phyloP scores from a whole-genome alignment of 2,329 filamentous ascomycete species.

The Fusarium lyarnte region DNA sequence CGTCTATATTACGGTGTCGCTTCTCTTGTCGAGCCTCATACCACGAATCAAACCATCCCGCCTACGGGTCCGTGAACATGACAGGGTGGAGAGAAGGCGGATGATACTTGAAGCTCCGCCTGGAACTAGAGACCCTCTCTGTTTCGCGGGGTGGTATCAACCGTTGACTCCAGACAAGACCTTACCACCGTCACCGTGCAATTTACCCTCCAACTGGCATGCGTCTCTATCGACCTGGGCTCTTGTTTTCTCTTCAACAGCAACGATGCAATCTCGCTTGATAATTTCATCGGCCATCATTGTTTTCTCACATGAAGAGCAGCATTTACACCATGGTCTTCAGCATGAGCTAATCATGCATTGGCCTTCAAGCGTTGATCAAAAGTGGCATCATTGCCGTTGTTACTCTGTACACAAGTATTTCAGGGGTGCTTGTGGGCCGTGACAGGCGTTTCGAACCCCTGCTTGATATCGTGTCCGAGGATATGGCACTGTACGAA shows the following conservation, averaged over 20 bases:
- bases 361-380: constrained; percentile 10
- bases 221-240: background rate
- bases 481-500: background rate
- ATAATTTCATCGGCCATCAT: background rate
- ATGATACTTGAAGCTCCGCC: background rate
- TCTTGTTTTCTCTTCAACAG: background rate
- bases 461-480: background rate
- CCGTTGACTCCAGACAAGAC: background rate
- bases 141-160: constrained; percentile 4
- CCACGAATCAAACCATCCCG: constrained; percentile 12
- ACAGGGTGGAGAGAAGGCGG: background rate
- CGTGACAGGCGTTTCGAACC: constrained; percentile 24
- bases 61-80: constrained; percentile 3
- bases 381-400: constrained; percentile 2
- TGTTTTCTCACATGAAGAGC: background rate
- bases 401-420: background rate
- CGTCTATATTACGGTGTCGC: constrained; percentile 24
- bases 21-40: constrained; percentile 11
- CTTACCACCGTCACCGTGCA: background rate
- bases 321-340: background rate
- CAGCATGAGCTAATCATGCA: background rate
- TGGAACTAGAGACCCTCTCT: background rate
- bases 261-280: background rate
- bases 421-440: constrained; percentile 34
- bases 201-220: background rate